Base-by-base conservation (phyloP, 2,329 filamentous ascomycete genomes). In the Samsoniella hepiali region DNA sequence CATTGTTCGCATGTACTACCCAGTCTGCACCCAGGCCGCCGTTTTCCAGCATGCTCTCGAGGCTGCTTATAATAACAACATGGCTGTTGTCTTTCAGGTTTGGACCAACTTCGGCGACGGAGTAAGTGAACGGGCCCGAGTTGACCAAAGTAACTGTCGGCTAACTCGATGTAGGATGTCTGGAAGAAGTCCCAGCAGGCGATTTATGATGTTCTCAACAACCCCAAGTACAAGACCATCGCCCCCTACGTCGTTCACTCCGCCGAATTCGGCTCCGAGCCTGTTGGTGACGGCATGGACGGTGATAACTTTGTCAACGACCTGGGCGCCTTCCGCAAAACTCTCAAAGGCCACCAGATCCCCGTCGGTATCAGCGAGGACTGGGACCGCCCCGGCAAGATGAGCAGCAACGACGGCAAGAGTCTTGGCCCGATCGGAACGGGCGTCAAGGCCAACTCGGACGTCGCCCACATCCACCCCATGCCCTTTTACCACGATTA, bases 81-180 rank as follows among this genome's bases (percentile, higher is more conserved):
- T 68, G 66, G 66, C 62, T 29, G 44, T 68, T 38, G 63, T 68
- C 45, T 59, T 68, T 17, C 67, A 68, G 40, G 66, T 68, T 38
- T 68, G 67, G 67, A 68, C 67, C 38, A 68, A 68, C 62, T 68
- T 68, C 62, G 67, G 67, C 11, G 57, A 42, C 50, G 67, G 67
- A 34, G 67, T 68, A 62, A 60, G 66, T 67, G 36, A 29, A 34
- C 3, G 22, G 5, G 11, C 10, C 15, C 3, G 27, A 31, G 15
- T 17, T 7, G 8, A 2, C 17, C 34, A 27, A 42, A 1, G 17
- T 13, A 27, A 7, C 17, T 22, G 15, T 36, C 5, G 31, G 22
- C 40, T 50, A 38, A 49, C 32, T 27, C 3, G 13, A 11, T 22
- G 36, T 11, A 64, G 53, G 61, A 53, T 55, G 66, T 68, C 17